Evolutionary conservation across 768 basidiomycete genomes (phyloP).

Genomic region (Mycena belliarum): DNA sequence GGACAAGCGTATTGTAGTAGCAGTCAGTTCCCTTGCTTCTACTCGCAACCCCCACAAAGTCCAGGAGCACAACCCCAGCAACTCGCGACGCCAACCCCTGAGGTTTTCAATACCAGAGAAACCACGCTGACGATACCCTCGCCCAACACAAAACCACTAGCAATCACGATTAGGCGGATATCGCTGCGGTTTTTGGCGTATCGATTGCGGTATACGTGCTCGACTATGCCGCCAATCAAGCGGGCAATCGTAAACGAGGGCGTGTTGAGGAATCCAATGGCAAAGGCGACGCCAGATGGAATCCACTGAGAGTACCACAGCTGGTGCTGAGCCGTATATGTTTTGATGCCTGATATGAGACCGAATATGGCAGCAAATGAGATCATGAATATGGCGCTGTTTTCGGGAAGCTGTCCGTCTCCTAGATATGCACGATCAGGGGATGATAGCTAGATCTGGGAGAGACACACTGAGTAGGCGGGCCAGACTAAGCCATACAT

Average conservation of each 20-base stretch:
- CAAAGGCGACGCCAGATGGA: slow-evolving; percentile 92
- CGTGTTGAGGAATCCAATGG: slow-evolving; percentile 94
- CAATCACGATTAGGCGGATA: slow-evolving; percentile 81
- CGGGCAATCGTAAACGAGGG: slow-evolving; percentile 93
- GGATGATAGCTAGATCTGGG: not conserved
- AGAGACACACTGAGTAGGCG: slow-evolving; percentile 65
- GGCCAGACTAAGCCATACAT: slow-evolving; percentile 86
- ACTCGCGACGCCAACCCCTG: slow-evolving; percentile 72
- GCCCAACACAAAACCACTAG: slow-evolving; percentile 94
- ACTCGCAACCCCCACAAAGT: slow-evolving; percentile 72
- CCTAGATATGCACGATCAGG: slow-evolving; percentile 45
- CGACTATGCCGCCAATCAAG: slow-evolving; percentile 82
- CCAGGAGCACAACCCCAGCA: slow-evolving; percentile 88
- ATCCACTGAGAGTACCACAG: slow-evolving; percentile 71
- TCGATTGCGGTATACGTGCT: slow-evolving; percentile 64
- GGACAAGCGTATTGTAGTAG: too few species aligned
- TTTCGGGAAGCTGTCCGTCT: slow-evolving; percentile 79
- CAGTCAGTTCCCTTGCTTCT: too few species aligned
- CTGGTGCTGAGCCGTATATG: slow-evolving; percentile 50
- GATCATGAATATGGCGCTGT: slow-evolving; percentile 78
- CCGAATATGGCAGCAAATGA: slow-evolving; percentile 74
- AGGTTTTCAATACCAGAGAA: slow-evolving; percentile 70
- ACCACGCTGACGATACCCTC: slow-evolving; percentile 90
- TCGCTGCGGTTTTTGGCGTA: slow-evolving; percentile 55
- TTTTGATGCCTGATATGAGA: slow-evolving; percentile 65